A percentile compares a stretch with the other conserved stretches of the same genome.
Conservation (phyloP, 2,329 filamentous ascomycete species). For the Coniochaeta sp. region DNA sequence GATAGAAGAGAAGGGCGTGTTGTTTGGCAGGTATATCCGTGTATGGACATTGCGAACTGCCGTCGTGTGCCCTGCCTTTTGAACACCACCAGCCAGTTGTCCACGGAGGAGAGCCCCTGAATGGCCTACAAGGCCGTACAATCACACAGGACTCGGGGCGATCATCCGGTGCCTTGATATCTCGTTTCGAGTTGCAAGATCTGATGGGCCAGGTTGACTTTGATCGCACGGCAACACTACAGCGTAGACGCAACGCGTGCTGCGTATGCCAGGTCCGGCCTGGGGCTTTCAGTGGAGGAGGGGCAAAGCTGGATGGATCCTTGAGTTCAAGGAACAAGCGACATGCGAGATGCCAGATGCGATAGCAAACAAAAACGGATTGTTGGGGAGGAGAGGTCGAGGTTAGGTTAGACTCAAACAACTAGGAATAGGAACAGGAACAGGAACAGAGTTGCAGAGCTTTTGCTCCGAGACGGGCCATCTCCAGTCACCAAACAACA, state of each 20-base stretch:
- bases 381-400: background rate
- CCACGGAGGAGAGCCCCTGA: background rate
- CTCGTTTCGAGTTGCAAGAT: constrained; percentile 1
- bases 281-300: background rate
- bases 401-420: background rate
- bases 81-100: background rate
- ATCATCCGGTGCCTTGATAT: background rate
- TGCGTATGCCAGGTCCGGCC: background rate
- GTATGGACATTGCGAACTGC: background rate
- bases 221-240: background rate
- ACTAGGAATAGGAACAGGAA: background rate
- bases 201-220: background rate
- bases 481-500: too few species aligned
- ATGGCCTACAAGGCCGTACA: background rate
- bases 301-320: background rate
- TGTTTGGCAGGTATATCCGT: background rate
- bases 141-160: background rate
- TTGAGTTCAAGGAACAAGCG: background rate
- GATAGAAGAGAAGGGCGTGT: background rate
- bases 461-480: too few species aligned
- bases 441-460: background rate
- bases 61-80: background rate
- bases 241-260: too few species aligned
- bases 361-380: background rate
- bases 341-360: too few species aligned